These are phyloP conservation scores for Hypomyces perniciosus DNA, from an alignment of 2,329 filamentous ascomycete species.

Conservation along the genomic window DNA sequence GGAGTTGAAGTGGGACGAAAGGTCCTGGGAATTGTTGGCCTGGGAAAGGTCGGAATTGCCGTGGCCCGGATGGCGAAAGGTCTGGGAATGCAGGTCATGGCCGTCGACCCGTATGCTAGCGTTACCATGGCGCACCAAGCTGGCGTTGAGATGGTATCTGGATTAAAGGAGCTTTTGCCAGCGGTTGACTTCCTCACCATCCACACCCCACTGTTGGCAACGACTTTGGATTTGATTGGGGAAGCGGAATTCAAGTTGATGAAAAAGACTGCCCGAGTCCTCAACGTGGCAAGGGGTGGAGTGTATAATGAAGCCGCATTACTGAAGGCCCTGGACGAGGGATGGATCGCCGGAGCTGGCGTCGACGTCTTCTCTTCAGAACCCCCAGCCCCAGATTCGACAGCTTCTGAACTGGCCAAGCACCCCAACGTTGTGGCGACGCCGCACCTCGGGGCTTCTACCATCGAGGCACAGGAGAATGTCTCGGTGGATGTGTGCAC, in stretches of 20 bases:
- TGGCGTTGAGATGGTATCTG: conserved; percentile 56
- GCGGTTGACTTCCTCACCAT: conserved; percentile 72
- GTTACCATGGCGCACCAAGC: conserved; percentile 62
- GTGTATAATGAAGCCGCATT: conserved; percentile 74
- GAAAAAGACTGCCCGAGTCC: conserved; percentile 66
- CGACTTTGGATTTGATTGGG: conserved; percentile 68
- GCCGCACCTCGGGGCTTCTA: conserved; percentile 74
- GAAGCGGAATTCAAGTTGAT: conserved; percentile 61
- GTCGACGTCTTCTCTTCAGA: conserved; percentile 76
- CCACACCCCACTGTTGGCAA: conserved; percentile 73
- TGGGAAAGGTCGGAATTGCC: conserved; percentile 78
- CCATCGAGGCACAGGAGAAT: conserved; percentile 77
- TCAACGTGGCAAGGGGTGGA: conserved; percentile 75
- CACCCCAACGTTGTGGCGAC: conserved; percentile 72
- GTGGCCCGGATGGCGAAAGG: conserved; percentile 75
- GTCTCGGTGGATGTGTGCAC: conserved; percentile 78
- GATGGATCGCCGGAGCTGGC: conserved; percentile 68
- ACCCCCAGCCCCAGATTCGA: conserved; percentile 51
- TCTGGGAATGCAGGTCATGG: conserved; percentile 68
- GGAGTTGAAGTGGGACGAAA: conserved; percentile 75
- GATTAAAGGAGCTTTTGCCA: conserved; percentile 54
- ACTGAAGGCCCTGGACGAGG: conserved; percentile 61
- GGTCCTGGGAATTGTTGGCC: conserved; percentile 67
- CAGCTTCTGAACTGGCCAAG: conserved; percentile 56
- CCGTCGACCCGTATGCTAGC: conserved; percentile 73